Evolutionary conservation across 257 asterid species (phyloP).

Genomic region (Solanum gracilifrons): DNA sequence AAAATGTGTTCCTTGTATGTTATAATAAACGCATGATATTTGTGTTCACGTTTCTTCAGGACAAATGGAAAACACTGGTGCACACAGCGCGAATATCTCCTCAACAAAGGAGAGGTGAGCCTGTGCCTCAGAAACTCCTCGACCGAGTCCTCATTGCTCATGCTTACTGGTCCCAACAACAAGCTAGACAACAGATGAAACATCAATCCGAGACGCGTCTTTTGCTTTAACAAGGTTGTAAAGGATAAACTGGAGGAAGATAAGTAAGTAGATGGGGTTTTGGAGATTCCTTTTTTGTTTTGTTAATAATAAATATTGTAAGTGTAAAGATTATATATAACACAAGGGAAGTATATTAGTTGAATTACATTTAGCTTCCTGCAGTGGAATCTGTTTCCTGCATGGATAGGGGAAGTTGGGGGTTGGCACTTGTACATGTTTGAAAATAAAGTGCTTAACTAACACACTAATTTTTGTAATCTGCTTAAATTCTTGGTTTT

Average conservation of each 20-base stretch:
- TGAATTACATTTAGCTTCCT: neutral
- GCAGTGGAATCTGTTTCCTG: neutral
- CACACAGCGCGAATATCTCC: constrained; percentile 20
- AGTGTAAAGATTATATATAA: neutral
- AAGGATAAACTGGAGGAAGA: neutral
- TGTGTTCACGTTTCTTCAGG: neutral
- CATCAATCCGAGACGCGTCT: constrained; percentile 5
- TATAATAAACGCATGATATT: neutral
- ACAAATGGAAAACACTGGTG: constrained; percentile 20
- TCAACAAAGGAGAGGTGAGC: constrained; percentile 20
- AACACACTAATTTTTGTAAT: neutral
- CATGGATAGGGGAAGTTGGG: neutral
- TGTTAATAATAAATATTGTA: neutral
- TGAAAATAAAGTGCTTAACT: neutral
- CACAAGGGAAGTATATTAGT: neutral
- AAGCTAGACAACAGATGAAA: constrained; percentile 14
- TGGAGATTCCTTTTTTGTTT: neutral
- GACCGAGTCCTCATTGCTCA: constrained; percentile 15
- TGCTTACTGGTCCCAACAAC: constrained; percentile 15
- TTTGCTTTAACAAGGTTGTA: neutral
- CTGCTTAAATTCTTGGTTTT: neutral
- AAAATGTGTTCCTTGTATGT: neutral
- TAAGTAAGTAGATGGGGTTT: neutral
- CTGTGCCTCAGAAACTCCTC: constrained; percentile 17
- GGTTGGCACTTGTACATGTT: neutral